These are phyloP conservation scores for Leishmania braziliensis DNA, from an alignment of 208 protist genomes.

Conservation along the genomic window DNA sequence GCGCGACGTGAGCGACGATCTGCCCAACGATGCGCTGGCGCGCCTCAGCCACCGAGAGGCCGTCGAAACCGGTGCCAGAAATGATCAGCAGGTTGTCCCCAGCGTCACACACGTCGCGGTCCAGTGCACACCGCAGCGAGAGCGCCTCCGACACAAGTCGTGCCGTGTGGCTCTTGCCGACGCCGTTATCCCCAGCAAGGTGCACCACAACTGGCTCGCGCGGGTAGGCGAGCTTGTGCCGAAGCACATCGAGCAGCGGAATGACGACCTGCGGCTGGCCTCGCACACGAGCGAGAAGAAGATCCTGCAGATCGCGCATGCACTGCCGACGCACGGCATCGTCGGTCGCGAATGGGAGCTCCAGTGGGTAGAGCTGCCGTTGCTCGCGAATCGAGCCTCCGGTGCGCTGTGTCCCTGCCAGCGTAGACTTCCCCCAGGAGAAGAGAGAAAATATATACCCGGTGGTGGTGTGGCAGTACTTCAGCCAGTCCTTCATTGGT, in stretches of 20 bases:
- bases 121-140: constrained; percentile 45
- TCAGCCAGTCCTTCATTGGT: constrained; percentile 22
- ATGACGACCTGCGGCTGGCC: constrained; percentile 62
- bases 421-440: constrained; percentile 20
- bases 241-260: constrained; percentile 48
- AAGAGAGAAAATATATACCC: constrained; percentile 30
- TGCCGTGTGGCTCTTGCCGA: constrained; percentile 80
- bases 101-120: constrained; percentile 46
- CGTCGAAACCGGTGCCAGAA: constrained; percentile 63
- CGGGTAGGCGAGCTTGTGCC: constrained; percentile 61
- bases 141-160: constrained; percentile 66
- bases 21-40: constrained; percentile 46
- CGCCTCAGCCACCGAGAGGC: constrained; percentile 31
- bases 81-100: constrained; percentile 75
- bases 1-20: constrained; percentile 45
- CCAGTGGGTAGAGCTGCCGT: constrained; percentile 32
- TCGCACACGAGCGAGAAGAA: constrained; percentile 48
- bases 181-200: constrained; percentile 83
- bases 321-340: constrained; percentile 38
- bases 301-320: constrained; percentile 44
- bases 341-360: constrained; percentile 62
- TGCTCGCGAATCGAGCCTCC: constrained; percentile 13
- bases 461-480: constrained; percentile 44
- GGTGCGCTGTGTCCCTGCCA: constrained; percentile 6
- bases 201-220: constrained; percentile 73